phyloP scores from a whole-genome alignment of 495 filamentous ascomycete species.

The Daldinia vernicosa region DNA sequence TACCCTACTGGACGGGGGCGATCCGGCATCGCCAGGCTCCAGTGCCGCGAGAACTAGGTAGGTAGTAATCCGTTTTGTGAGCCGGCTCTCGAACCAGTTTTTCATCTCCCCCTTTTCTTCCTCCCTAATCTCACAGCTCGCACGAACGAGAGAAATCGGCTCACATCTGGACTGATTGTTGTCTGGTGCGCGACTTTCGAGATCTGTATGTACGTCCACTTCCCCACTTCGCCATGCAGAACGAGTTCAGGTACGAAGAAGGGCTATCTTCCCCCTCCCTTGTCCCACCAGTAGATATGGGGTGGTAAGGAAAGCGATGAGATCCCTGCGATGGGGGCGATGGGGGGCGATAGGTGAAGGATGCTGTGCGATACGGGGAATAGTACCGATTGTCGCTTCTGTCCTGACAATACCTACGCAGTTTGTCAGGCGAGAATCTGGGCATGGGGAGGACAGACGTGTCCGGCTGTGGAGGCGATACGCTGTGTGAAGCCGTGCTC shows the following conservation, averaged over 20 bases:
- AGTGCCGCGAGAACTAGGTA: conserved; percentile 5
- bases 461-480: conserved; percentile 7
- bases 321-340: conserved; percentile 3
- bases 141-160: conserved; percentile 19
- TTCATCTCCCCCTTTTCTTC: neutral
- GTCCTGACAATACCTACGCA: conserved; percentile 2
- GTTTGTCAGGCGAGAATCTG: conserved; percentile 13
- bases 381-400: conserved; percentile 2
- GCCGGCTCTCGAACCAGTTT: neutral
- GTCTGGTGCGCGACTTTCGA: conserved; percentile 13
- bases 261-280: conserved; percentile 4
- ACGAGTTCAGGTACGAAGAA: conserved; percentile 4
- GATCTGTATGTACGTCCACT: conserved; percentile 6
- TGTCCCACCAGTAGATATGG: conserved; percentile 17
- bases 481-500: conserved; percentile 1
- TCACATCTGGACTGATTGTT: conserved; percentile 30
- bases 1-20: conserved; percentile 25
- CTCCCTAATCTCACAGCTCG: neutral
- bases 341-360: neutral
- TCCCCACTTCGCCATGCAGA: conserved; percentile 8
- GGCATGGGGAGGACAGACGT: conserved; percentile 1
- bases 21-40: conserved; percentile 34
- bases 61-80: conserved; percentile 20
- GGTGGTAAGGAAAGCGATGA: conserved; percentile 5
- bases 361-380: conserved; percentile 24